Conservation (phyloP, 73 alveolate genomes). For the Paraurostyla sp. region DNA sequence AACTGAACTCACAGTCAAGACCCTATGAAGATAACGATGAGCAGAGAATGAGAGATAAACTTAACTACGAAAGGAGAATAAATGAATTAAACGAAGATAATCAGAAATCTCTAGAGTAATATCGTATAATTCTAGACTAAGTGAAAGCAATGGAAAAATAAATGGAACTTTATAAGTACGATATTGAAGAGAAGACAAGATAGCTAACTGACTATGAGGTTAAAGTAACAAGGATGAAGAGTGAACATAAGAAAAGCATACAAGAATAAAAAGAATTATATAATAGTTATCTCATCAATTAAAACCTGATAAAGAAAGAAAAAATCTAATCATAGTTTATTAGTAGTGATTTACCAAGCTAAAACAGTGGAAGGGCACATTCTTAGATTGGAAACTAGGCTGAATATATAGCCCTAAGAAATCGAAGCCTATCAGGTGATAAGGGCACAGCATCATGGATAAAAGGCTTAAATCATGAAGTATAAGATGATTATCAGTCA, state of each 20-base stretch:
- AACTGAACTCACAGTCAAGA: neutral
- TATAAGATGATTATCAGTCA: neutral
- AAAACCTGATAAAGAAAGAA: neutral
- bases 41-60: neutral
- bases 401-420: conserved; percentile 35
- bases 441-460: neutral
- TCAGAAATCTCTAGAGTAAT: neutral
- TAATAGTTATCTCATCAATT: neutral
- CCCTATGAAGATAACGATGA: neutral
- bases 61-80: neutral
- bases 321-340: neutral
- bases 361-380: conserved; percentile 24
- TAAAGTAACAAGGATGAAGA: neutral
- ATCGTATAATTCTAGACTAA: neutral
- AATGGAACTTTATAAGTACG: neutral
- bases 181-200: neutral
- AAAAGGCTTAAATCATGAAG: neutral
- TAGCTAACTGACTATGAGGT: neutral
- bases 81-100: neutral
- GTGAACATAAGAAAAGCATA: neutral
- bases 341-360: neutral
- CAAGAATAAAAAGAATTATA: neutral
- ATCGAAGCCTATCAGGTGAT: conserved; percentile 46
- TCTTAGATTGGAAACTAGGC: neutral
- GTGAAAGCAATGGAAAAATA: neutral